Evolutionary conservation across 257 asterid genomes (phyloP).

Genomic region (Przewalskia tangutica): DNA sequence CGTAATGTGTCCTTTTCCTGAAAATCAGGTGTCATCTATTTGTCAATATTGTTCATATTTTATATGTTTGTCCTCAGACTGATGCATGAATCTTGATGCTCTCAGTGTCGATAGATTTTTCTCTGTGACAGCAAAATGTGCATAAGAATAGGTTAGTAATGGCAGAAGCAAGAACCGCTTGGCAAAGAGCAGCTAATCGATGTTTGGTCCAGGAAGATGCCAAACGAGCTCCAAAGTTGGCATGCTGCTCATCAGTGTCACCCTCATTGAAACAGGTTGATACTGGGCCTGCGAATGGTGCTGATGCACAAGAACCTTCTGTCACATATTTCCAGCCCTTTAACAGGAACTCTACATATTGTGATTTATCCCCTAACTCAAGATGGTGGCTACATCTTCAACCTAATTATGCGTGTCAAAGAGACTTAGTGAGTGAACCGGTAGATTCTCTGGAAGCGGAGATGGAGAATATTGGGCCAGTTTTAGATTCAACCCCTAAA

Average conservation of each 20-base stretch:
- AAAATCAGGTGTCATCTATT: neutral
- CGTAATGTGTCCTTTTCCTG: neutral
- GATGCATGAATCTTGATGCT: neutral
- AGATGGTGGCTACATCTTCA: constrained; percentile 81
- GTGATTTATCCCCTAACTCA: constrained; percentile 52
- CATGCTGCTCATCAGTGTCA: constrained; percentile 55
- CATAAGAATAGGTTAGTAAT: constrained; percentile 35
- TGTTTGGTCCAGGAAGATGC: constrained; percentile 92
- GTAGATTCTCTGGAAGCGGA: constrained; percentile 18
- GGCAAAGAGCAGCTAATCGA: constrained; percentile 83
- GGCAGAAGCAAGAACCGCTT: constrained; percentile 84
- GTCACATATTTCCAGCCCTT: constrained; percentile 28
- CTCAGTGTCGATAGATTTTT: neutral
- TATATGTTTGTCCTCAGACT: neutral
- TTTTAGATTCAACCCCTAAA: constrained; percentile 9
- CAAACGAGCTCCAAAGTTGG: constrained; percentile 83
- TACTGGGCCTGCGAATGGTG: constrained; percentile 20
- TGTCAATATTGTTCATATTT: neutral
- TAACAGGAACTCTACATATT: constrained; percentile 31
- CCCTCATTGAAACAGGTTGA: constrained; percentile 35
- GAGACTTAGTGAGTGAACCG: constrained; percentile 26
- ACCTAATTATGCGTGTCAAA: constrained; percentile 36
- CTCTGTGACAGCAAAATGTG: constrained; percentile 6
- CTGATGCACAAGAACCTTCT: constrained; percentile 30
- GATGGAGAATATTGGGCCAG: constrained; percentile 15